Percentiles rank a stretch among this genome's conserved stretches.
Evolutionary conservation across 352 stramenopile species (phyloP).

Genomic region (Phytophthora multivora): DNA sequence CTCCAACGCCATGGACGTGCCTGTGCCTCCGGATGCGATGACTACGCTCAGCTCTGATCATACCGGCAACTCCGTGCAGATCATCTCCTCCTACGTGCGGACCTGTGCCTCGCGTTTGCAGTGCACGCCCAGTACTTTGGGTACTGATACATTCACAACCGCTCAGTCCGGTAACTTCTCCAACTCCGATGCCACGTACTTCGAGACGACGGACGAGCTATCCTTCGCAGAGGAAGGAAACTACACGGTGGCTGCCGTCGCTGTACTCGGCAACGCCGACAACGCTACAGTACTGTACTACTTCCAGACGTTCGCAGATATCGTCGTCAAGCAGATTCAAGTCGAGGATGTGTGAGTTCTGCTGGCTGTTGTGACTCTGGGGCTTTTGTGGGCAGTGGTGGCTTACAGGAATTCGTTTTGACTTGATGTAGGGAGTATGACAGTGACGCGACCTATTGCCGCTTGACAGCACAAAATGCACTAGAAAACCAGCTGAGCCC

Average conservation of each 20-base stretch:
- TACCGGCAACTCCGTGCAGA: conserved; percentile 39
- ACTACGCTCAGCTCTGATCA: conserved; percentile 38
- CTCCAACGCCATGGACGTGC: conserved; percentile 52
- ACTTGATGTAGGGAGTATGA: conserved; percentile 32
- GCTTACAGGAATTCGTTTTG: conserved; percentile 1
- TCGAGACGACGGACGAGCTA: conserved; percentile 44
- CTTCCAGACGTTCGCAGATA: conserved; percentile 51
- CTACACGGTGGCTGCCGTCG: conserved; percentile 55
- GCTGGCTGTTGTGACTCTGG: not conserved
- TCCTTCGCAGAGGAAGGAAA: conserved; percentile 38
- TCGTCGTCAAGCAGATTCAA: conserved; percentile 37
- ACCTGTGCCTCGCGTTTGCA: conserved; percentile 36
- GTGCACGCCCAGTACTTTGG: conserved; percentile 42
- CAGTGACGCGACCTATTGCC: conserved; percentile 51
- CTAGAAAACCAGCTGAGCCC: conserved; percentile 33
- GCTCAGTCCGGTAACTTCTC: conserved; percentile 55
- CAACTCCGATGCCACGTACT: conserved; percentile 33
- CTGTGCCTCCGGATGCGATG: conserved; percentile 39
- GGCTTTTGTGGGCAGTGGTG: not conserved
- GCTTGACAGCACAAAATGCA: conserved; percentile 44
- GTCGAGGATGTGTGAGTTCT: conserved; percentile 25
- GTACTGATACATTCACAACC: conserved; percentile 22
- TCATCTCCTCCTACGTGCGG: conserved; percentile 50
- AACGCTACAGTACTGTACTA: conserved; percentile 49
- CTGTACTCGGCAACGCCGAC: conserved; percentile 41